Conservation (phyloP, 1,284 basidiomycete species). For the Boletus smithii region DNA sequence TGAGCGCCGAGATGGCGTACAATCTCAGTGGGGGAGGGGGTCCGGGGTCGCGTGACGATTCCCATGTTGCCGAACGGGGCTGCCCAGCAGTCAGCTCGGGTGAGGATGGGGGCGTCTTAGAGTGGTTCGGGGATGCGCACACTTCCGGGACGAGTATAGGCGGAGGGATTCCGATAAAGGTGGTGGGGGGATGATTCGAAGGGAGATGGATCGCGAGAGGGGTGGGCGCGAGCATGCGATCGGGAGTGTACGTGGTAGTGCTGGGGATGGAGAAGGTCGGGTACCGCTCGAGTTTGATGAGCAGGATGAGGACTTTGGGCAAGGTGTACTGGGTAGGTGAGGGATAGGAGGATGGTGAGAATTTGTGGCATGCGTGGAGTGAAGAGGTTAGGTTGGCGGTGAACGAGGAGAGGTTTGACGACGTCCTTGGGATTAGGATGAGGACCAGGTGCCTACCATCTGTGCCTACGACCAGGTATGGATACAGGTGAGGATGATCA, state of each 20-base stretch:
- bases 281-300: constrained; percentile 71
- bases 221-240: constrained; percentile 6
- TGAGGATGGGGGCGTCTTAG: constrained; percentile 16
- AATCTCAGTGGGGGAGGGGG: constrained; percentile 37
- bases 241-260: neutral
- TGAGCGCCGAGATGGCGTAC: constrained; percentile 63
- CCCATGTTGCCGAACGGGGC: constrained; percentile 73
- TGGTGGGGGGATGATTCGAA: constrained; percentile 58
- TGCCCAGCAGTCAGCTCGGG: constrained; percentile 17
- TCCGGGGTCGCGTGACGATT: constrained; percentile 42
- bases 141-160: constrained; percentile 32
- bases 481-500: too few relatives aligned
- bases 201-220: constrained; percentile 51
- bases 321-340: constrained; percentile 7
- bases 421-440: too few relatives aligned
- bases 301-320: constrained; percentile 60
- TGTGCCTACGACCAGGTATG: too few relatives aligned
- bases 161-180: constrained; percentile 50
- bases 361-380: constrained; percentile 48
- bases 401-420: too few relatives aligned
- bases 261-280: neutral
- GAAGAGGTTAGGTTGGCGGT: too few relatives aligned
- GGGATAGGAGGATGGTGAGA: constrained; percentile 33
- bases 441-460: too few relatives aligned
- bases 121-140: constrained; percentile 17